Conservation (phyloP, 2,329 filamentous ascomycete genomes). For the Fusarium dimerum region DNA sequence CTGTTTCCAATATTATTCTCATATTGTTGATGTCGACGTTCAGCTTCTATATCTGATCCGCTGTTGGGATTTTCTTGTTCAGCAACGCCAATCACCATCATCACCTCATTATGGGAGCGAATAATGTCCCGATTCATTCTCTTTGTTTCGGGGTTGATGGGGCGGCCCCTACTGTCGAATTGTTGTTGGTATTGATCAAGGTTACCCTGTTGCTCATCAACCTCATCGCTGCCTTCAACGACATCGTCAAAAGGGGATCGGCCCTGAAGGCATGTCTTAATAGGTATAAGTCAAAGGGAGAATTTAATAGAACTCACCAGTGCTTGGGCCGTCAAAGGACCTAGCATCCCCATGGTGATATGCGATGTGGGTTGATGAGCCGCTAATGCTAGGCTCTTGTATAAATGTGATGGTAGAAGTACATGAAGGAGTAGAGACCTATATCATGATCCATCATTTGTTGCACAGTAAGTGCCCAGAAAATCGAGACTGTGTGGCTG, state of each 20-base stretch:
- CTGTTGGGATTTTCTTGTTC: slow-evolving; percentile 52
- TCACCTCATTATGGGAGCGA: slow-evolving; percentile 63
- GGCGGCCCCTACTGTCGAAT: slow-evolving; percentile 58
- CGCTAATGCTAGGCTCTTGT: neutral
- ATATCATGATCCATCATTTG: too few relatives aligned
- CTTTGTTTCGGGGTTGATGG: slow-evolving; percentile 56
- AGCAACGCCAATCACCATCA: slow-evolving; percentile 63
- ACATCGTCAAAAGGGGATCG: slow-evolving; percentile 62
- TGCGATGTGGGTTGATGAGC: slow-evolving; percentile 6
- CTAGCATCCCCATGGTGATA: slow-evolving; percentile 53
- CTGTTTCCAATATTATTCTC: slow-evolving; percentile 49
- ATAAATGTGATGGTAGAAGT: too few relatives aligned
- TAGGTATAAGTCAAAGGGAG: neutral
- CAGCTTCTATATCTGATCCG: slow-evolving; percentile 42
- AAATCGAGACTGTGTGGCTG: too few relatives aligned
- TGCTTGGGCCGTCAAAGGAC: slow-evolving; percentile 57
- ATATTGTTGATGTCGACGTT: slow-evolving; percentile 46
- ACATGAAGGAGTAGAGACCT: too few relatives aligned
- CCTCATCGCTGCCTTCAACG: slow-evolving; percentile 46
- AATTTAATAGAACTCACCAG: slow-evolving; percentile 42
- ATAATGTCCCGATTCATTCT: slow-evolving; percentile 58
- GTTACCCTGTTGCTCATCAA: slow-evolving; percentile 26
- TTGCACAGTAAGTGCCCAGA: too few relatives aligned
- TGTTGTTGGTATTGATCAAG: slow-evolving; percentile 40
- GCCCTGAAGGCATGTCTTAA: slow-evolving; percentile 42